These are phyloP conservation scores for Suillus lakei DNA, from an alignment of 768 basidiomycete genomes.

Conservation along the genomic window DNA sequence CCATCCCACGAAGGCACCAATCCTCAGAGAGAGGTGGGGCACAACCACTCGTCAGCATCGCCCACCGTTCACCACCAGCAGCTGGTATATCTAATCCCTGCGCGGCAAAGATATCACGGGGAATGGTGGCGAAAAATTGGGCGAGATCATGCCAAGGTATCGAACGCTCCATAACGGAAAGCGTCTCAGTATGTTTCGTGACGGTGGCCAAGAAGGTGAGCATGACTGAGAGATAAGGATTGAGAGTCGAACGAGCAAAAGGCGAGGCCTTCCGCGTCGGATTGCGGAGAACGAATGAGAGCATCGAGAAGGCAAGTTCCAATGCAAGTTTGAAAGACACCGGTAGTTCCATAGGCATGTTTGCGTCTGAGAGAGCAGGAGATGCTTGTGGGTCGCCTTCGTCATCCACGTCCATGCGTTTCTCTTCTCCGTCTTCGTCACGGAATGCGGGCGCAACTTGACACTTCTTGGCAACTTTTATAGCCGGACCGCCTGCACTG, in stretches of 20 bases:
- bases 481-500: slow-evolving; percentile 35
- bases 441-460: slow-evolving; percentile 24
- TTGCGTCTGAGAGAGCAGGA: slow-evolving; percentile 36
- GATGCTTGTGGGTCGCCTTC: slow-evolving; percentile 38
- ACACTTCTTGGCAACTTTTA: slow-evolving; percentile 57
- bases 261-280: slow-evolving; percentile 65
- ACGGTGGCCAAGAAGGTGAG: slow-evolving; percentile 89
- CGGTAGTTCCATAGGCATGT: slow-evolving; percentile 52
- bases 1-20: slow-evolving; percentile 95
- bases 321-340: slow-evolving; percentile 74
- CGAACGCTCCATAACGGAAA: slow-evolving; percentile 68
- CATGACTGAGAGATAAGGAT: slow-evolving; percentile 86
- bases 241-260: slow-evolving; percentile 61
- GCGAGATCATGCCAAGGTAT: slow-evolving; percentile 87
- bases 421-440: slow-evolving; percentile 48
- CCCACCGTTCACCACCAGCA: slow-evolving; percentile 55
- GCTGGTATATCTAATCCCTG: slow-evolving; percentile 45
- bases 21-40: slow-evolving; percentile 86
- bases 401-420: slow-evolving; percentile 70
- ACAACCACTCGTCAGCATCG: slow-evolving; percentile 71
- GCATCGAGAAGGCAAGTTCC: slow-evolving; percentile 78
- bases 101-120: slow-evolving; percentile 52
- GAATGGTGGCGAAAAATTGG: slow-evolving; percentile 62
- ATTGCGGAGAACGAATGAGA: slow-evolving; percentile 70
- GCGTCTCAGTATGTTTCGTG: slow-evolving; percentile 64